phyloP scores from a whole-genome alignment of 2,329 filamentous ascomycete genomes.

The Penicillium paneum region DNA sequence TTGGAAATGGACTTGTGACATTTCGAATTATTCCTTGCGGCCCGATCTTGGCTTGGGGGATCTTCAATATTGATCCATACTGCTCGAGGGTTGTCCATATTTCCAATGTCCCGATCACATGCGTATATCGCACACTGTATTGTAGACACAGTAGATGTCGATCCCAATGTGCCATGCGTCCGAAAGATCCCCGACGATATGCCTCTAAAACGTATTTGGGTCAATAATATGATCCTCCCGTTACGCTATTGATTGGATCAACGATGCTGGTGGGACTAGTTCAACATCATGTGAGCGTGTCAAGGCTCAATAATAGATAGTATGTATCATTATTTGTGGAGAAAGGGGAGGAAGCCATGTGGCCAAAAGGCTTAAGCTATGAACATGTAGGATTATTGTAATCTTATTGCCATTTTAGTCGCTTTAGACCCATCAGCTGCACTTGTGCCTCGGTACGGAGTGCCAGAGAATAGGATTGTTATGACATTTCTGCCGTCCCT shows the following conservation, averaged over 20 bases:
- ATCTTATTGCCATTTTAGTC: neutral
- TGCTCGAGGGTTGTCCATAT: neutral
- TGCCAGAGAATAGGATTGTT: too few relatives aligned
- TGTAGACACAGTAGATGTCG: neutral
- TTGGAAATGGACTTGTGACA: neutral
- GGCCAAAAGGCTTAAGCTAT: neutral
- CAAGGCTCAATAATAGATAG: constrained; percentile 1
- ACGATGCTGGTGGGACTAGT: neutral
- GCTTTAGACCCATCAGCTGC: neutral
- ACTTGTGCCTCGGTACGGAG: neutral
- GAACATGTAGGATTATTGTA: neutral
- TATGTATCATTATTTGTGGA: neutral
- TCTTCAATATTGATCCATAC: neutral
- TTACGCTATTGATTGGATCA: constrained; percentile 3
- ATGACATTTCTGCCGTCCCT: too few relatives aligned
- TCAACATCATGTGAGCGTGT: neutral
- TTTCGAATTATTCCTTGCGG: neutral
- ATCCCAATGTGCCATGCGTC: neutral
- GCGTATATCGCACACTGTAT: neutral
- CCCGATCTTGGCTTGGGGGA: neutral
- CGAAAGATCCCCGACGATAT: neutral
- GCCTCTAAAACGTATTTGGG: neutral
- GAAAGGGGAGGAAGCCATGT: constrained; percentile 1
- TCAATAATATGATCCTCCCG: constrained; percentile 4
- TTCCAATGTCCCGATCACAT: constrained; percentile 2